A percentile compares a stretch with the other conserved stretches of the same genome.
Conservation (phyloP, 1,284 basidiomycete species). For the Termitomyces sp. region DNA sequence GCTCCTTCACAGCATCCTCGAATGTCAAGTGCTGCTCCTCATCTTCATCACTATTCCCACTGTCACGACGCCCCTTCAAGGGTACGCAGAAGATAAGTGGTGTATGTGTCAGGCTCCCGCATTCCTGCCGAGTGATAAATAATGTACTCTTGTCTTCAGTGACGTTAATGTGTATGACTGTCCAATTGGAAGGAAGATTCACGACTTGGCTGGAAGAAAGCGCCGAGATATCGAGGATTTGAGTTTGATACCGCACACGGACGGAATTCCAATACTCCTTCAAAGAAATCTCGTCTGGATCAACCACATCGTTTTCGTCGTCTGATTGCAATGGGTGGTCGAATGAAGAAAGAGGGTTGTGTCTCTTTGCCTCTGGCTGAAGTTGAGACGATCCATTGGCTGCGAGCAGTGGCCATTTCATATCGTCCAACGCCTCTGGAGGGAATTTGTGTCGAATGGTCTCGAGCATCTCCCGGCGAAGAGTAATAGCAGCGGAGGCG, state of each 20-base stretch:
- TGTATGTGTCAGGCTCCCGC: constrained; percentile 35
- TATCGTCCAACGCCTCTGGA: constrained; percentile 44
- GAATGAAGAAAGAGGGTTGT: constrained; percentile 5
- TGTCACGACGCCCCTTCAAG: constrained; percentile 76
- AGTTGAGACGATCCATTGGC: constrained; percentile 37
- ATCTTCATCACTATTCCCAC: constrained; percentile 57
- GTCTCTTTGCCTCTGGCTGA: constrained; percentile 19
- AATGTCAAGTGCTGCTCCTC: constrained; percentile 71
- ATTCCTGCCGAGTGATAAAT: constrained; percentile 78
- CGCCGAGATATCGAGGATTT: constrained; percentile 36
- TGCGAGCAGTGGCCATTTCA: constrained; percentile 61
- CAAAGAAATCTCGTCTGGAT: constrained; percentile 31
- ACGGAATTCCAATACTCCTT: constrained; percentile 61
- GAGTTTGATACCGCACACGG: constrained; percentile 47
- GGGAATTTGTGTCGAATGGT: constrained; percentile 64
- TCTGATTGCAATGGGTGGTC: constrained; percentile 20
- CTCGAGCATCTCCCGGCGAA: constrained; percentile 77
- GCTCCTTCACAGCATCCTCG: constrained; percentile 67
- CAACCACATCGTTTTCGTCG: constrained; percentile 35
- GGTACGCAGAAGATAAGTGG: constrained; percentile 88
- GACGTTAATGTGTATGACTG: constrained; percentile 79
- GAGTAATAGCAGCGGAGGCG: constrained; percentile 66
- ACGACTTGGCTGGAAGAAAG: constrained; percentile 36
- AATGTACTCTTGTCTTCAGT: constrained; percentile 80
- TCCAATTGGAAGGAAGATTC: constrained; percentile 76